These are phyloP conservation scores for Penicillium bovifimosum DNA, from an alignment of 495 filamentous ascomycete species.

Conservation along the genomic window DNA sequence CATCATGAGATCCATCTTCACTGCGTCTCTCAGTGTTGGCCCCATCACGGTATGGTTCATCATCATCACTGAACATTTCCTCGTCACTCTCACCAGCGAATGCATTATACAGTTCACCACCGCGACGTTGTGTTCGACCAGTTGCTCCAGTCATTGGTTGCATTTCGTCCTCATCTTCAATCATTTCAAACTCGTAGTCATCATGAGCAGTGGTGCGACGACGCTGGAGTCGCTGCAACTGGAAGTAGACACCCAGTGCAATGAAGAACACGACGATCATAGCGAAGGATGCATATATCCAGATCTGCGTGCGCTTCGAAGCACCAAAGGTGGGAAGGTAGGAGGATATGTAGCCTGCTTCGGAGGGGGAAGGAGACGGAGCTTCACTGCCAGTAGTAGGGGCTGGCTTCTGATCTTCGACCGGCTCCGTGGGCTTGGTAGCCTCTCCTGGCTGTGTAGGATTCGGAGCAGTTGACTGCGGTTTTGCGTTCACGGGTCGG, in stretches of 20 bases:
- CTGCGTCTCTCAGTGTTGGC: slow-evolving; percentile 20
- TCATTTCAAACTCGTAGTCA: slow-evolving; percentile 91
- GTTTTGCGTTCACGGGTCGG: slow-evolving; percentile 66
- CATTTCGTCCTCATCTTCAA: slow-evolving; percentile 74
- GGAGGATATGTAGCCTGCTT: slow-evolving; percentile 66
- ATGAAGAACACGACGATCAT: slow-evolving; percentile 82
- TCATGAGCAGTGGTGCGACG: slow-evolving; percentile 68
- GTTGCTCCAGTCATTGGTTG: slow-evolving; percentile 44
- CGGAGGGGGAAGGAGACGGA: slow-evolving; percentile 38
- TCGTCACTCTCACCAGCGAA: slow-evolving; percentile 82
- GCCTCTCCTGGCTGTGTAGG: slow-evolving; percentile 8
- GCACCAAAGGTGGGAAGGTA: slow-evolving; percentile 96
- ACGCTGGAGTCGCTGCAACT: slow-evolving; percentile 68
- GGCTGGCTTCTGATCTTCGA: slow-evolving; percentile 22
- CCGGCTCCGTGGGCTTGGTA: slow-evolving; percentile 16
- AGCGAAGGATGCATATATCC: slow-evolving; percentile 85
- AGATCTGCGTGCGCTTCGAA: slow-evolving; percentile 80
- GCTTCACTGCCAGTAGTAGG: slow-evolving; percentile 31
- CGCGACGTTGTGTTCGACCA: slow-evolving; percentile 49
- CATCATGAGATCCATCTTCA: slow-evolving; percentile 14
- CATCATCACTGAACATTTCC: slow-evolving; percentile 55
- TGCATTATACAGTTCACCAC: slow-evolving; percentile 87
- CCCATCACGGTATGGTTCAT: slow-evolving; percentile 42
- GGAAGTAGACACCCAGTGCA: slow-evolving; percentile 74
- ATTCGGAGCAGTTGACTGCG: slow-evolving; percentile 31